Conservation (phyloP, 1,284 basidiomycete species). For the Stygiomarasmius scandens region DNA sequence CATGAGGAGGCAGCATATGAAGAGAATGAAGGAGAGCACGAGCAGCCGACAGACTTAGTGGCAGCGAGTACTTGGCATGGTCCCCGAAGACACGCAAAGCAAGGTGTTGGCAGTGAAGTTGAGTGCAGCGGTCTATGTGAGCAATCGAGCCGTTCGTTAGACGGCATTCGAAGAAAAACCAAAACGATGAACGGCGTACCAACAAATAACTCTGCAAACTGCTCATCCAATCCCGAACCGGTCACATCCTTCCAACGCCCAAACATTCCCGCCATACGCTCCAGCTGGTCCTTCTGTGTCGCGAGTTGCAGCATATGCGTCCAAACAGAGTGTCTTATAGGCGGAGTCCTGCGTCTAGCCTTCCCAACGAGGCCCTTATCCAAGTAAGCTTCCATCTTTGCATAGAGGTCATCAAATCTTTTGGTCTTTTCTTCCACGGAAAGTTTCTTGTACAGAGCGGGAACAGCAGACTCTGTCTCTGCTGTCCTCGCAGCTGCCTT, state of each 20-base stretch:
- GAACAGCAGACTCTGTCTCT: neutral
- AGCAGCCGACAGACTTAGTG: constrained; percentile 53
- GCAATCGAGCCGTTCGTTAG: no score
- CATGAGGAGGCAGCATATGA: constrained; percentile 45
- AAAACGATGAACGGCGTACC: constrained; percentile 40
- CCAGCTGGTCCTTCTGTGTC: constrained; percentile 46
- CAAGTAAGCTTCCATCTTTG: constrained; percentile 8
- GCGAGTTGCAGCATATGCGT: constrained; percentile 53
- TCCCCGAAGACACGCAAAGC: constrained; percentile 64
- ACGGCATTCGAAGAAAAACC: no score
- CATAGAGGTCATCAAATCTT: constrained; percentile 8
- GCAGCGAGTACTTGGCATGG: constrained; percentile 60
- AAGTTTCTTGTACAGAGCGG: constrained; percentile 11
- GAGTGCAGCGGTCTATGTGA: constrained; percentile 44
- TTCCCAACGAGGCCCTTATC: constrained; percentile 10
- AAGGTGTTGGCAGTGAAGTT: constrained; percentile 51
- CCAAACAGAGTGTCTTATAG: constrained; percentile 41
- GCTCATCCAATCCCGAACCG: constrained; percentile 30
- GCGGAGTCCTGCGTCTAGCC: constrained; percentile 27
- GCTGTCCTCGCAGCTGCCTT: neutral
- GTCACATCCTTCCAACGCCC: constrained; percentile 49
- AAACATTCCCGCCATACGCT: constrained; percentile 45
- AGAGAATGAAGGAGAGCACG: constrained; percentile 57
- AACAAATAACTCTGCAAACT: constrained; percentile 46
- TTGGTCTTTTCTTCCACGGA: neutral